Percentiles rank a stretch among this genome's conserved stretches.
phyloP scores from a whole-genome alignment of 805 yeast species.

The Candida vartiovaarae region DNA sequence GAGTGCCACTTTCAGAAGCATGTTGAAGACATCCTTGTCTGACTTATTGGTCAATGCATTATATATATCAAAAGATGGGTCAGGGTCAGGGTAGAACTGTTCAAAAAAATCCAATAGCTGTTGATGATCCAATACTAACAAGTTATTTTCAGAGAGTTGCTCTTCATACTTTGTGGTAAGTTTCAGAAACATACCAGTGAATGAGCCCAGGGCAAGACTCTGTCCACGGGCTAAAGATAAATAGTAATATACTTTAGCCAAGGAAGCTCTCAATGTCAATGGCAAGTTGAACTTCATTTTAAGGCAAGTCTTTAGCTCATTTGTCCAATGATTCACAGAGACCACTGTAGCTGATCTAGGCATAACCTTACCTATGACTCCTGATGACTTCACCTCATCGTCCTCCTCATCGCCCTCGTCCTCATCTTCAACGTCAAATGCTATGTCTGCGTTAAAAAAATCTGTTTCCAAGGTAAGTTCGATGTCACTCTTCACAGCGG shows the following conservation, averaged over 20 bases:
- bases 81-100: conserved; percentile 39
- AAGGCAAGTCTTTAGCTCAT: conserved; percentile 72
- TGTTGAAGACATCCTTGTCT: conserved; percentile 43
- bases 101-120: conserved; percentile 26
- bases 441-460: conserved; percentile 34
- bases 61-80: conserved; percentile 38
- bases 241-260: conserved; percentile 66
- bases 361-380: conserved; percentile 50
- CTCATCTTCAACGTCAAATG: conserved; percentile 30
- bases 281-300: conserved; percentile 80
- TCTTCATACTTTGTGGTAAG: conserved; percentile 38
- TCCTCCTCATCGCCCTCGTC: conserved; percentile 33
- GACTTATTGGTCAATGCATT: conserved; percentile 22
- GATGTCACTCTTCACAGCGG: conserved; percentile 32
- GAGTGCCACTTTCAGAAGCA: conserved; percentile 45
- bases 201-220: conserved; percentile 48
- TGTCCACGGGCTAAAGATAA: conserved; percentile 72
- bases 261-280: conserved; percentile 45
- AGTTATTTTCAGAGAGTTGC: conserved; percentile 21
- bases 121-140: conserved; percentile 29
- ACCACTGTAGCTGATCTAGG: conserved; percentile 68
- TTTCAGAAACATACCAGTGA: conserved; percentile 51
- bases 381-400: conserved; percentile 31
- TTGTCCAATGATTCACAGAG: conserved; percentile 78
- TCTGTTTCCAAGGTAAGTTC: conserved; percentile 51